Conservation (phyloP, 805 yeast species). For the Naumovozyma castellii region DNA sequence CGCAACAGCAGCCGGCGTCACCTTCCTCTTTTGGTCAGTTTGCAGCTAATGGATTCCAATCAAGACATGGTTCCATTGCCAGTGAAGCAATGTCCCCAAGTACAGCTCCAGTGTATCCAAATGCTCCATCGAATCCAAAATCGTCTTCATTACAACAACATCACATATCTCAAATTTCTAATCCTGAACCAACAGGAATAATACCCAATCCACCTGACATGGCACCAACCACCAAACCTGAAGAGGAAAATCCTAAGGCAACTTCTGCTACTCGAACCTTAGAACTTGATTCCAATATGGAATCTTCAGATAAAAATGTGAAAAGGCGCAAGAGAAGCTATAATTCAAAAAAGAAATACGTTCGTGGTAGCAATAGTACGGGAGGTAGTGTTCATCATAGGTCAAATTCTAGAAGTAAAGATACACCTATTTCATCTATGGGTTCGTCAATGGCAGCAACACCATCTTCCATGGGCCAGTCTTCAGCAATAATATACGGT, state of each 20-base stretch:
- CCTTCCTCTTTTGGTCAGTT: slow-evolving; percentile 18
- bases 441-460: slow-evolving; percentile 1
- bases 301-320: slow-evolving; percentile 1
- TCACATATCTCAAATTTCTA: not conserved
- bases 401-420: not conserved
- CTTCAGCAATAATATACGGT: slow-evolving; percentile 14
- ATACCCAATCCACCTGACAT: no score
- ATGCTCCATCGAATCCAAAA: not conserved
- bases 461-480: not conserved
- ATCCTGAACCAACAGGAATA: not conserved
- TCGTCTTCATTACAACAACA: slow-evolving; percentile 2
- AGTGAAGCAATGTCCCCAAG: slow-evolving; percentile 28
- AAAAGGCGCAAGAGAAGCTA: slow-evolving; percentile 4
- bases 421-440: slow-evolving; percentile 1
- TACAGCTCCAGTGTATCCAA: slow-evolving; percentile 10
- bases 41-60: slow-evolving; percentile 20
- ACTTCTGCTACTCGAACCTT: not conserved
- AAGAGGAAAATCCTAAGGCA: no score
- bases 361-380: not conserved
- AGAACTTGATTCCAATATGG: not conserved
- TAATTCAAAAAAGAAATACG: not conserved
- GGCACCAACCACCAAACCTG: slow-evolving; percentile 4
- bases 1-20: slow-evolving; percentile 17
- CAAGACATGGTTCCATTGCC: slow-evolving; percentile 24
- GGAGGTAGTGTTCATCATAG: not conserved